Evolutionary conservation across 1,139 yeast genomes (phyloP), one percentile per base, ranked within the genome.

Genomic region (Kodamaea plutei): DNA sequence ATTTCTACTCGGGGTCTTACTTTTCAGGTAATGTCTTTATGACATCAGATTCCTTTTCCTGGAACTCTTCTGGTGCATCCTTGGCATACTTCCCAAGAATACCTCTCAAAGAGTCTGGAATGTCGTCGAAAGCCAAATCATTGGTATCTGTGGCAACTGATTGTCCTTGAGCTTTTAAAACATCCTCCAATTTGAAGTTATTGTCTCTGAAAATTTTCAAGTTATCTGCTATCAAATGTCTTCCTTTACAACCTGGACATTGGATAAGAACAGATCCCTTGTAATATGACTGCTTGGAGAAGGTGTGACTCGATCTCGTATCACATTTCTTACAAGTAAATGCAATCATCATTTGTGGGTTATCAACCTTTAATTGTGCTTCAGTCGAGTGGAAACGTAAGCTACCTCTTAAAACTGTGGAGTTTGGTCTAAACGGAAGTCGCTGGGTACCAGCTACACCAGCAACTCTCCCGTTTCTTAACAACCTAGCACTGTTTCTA

Each of bases 151-250:
- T 73, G 1, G 81, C 74, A 8, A 88, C 75, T 8, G 73, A 64
- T 45, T 88, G 88, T 2, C 96, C 96, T 45, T 83, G 73, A 1
- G 80, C 79, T 17, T 67, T 67, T 48, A 91, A 56, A n/a, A 88
- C 79, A 33, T 88, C 95, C 50, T 87, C 87, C 25, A 91, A 62
- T 10, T 84, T 85, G 47, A 85, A 73, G 40, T 72, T 67, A 20
- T 76, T 66, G 51, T 89, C 96, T 10, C 79, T 76, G 51, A 89
- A 88, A 29, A 91, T 84, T 58, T 64, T 84, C 45, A 91, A 66
- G 56, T 89, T 95, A 52, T 91, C 98, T 1, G 97, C 95, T 32
- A 91, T 89, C 48, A 91, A 64, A 51, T 91, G 98, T 41, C 96
- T 74, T 50, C 74, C 78, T 44, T 83, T 74, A 57, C 98, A 89